These are phyloP conservation scores for Juglanconis juglandina DNA, from an alignment of 2,329 filamentous ascomycete species.

Conservation along the genomic window DNA sequence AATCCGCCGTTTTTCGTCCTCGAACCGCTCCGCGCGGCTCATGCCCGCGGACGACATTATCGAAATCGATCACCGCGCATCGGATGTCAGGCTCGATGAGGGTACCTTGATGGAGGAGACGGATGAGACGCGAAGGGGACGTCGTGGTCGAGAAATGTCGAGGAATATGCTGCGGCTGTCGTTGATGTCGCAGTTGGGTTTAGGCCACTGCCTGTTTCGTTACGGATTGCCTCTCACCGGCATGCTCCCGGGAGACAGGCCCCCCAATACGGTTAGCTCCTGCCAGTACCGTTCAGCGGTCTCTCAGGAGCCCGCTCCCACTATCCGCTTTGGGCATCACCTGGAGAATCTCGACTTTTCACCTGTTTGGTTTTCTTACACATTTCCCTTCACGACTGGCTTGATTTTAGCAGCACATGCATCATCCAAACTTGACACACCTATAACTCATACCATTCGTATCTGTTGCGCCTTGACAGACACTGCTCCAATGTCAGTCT, in stretches of 20 bases:
- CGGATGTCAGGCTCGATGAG: neutral
- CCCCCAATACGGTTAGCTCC: no score
- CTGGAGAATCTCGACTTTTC: no score
- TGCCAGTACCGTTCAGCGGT: no score
- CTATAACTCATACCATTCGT: no score
- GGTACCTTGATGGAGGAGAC: neutral
- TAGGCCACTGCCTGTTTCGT: neutral
- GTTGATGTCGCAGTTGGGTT: slow-evolving; percentile 9
- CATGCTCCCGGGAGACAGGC: neutral
- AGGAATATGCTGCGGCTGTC: neutral
- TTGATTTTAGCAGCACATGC: no score
- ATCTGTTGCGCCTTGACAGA: no score
- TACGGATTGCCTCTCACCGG: neutral
- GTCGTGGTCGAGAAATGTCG: neutral
- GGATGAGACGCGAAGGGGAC: neutral
- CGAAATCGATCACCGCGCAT: slow-evolving; percentile 8
- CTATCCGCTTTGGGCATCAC: no score
- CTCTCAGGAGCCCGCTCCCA: no score
- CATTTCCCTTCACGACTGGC: no score
- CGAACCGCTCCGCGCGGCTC: slow-evolving; percentile 74
- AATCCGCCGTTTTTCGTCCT: slow-evolving; percentile 94
- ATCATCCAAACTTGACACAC: no score
- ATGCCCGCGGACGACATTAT: slow-evolving; percentile 20
- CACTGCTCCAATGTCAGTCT: no score
- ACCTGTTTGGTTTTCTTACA: no score